Percentiles rank a stretch among this genome's conserved stretches.
Conservation (phyloP, 192 early-diverging fungal genomes). For the Spizellomyces punctatus region DNA sequence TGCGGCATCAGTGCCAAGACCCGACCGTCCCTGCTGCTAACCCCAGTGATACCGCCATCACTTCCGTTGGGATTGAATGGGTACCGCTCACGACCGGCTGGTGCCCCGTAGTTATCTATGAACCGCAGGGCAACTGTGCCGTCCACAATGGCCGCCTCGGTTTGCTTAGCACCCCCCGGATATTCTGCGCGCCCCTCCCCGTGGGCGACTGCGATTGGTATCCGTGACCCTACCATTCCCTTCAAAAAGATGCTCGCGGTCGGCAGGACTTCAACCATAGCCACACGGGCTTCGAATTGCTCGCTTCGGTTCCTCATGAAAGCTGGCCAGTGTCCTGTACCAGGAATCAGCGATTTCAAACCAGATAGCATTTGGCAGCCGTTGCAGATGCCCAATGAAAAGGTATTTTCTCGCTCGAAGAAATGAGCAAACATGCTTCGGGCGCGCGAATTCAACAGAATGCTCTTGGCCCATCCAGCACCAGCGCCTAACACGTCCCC, state of each 20-base stretch:
- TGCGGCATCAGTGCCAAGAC: slow-evolving; percentile 98
- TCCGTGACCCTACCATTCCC: slow-evolving; percentile 85
- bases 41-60: slow-evolving; percentile 82
- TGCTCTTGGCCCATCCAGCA: slow-evolving; percentile 94
- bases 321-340: slow-evolving; percentile 84
- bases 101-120: slow-evolving; percentile 77
- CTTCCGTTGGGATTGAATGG: slow-evolving; percentile 98
- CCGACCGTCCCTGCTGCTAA: slow-evolving; percentile 82
- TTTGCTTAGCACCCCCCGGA: slow-evolving; percentile 44
- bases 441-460: slow-evolving; percentile 72
- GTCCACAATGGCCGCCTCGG: slow-evolving; percentile 40
- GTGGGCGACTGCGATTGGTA: slow-evolving; percentile 96
- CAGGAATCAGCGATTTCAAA: slow-evolving; percentile 87
- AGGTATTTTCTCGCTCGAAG: slow-evolving; percentile 87
- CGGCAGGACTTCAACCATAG: slow-evolving; percentile 69
- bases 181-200: slow-evolving; percentile 96
- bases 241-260: slow-evolving; percentile 73
- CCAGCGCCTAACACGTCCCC: slow-evolving; percentile 99
- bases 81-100: slow-evolving; percentile 75
- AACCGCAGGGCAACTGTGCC: slow-evolving; percentile 69
- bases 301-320: slow-evolving; percentile 92
- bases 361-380: slow-evolving; percentile 97
- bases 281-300: slow-evolving; percentile 93
- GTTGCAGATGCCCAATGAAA: slow-evolving; percentile 97
- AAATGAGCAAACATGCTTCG: slow-evolving; percentile 77